Evolutionary conservation across 768 basidiomycete genomes (phyloP), one percentile per base, ranked within the genome.

Genomic region (Plicaturopsis crispa): DNA sequence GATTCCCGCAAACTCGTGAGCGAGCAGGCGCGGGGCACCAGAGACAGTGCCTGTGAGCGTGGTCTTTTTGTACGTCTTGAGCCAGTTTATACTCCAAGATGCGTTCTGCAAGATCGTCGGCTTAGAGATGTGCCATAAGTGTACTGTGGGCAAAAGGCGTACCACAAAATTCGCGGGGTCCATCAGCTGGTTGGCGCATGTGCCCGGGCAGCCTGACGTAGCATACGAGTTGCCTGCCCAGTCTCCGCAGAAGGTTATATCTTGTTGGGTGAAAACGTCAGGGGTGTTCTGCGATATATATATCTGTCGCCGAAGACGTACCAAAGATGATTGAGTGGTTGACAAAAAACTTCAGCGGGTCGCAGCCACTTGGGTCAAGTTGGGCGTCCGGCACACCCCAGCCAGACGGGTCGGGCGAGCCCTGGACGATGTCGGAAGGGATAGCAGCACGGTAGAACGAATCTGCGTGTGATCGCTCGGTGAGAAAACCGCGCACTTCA

Each of bases 141-240:
- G n/a, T 32, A 17, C 12, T 31, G 17, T 11, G 13, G 18, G 6
- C n/a, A 21, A 24, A 16, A 26, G 16, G 58, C 78, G 36, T 59
- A 79, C 85, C 51, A 70, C 76, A 48, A 88, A 88, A 53, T 86
- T 87, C 3, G 52, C 51, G 1, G 86, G 84, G 51, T 85, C 66
- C 68, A 69, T 75, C 24, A 88, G 53, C 40, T 66, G 66, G 8
- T 72, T 68, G 14, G 67, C 51, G 49, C 86, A 89, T 21, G 82
- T 80, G 28, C 84, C 86, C 4, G 85, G 83, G 47, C 86, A 88
- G 14, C 72, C 72, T 4, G 73, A 78, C 7, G 81, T 81, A 4
- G 74, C 70, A 48, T 87, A 87, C 4, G 81, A 78, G 53, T 86
- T 85, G 19, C 84, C 85, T 12, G 86, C 86, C 86, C 85, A 87